Conservation (phyloP, 495 filamentous ascomycete species). For the Penicillium atrosanguineum region DNA sequence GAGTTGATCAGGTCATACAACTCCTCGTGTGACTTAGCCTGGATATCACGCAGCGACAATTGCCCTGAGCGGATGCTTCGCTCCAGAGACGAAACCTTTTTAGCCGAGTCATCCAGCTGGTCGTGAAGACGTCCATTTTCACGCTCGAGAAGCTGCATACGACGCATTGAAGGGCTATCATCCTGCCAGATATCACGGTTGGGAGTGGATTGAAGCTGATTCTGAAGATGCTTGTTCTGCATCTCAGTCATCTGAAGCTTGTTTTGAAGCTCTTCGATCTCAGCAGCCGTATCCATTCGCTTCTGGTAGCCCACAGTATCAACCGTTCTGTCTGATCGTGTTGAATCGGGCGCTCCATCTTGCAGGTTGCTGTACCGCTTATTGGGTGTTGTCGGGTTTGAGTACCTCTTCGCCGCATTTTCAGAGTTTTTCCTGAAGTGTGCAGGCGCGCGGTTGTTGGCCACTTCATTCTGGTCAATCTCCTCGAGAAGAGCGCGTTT, state of each 20-base stretch:
- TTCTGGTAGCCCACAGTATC: slow-evolving; percentile 88
- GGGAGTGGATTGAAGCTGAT: slow-evolving; percentile 68
- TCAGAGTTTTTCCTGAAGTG: slow-evolving; percentile 74
- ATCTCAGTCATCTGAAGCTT: slow-evolving; percentile 94
- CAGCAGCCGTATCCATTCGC: slow-evolving; percentile 85
- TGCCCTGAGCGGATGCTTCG: slow-evolving; percentile 85
- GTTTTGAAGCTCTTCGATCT: slow-evolving; percentile 91
- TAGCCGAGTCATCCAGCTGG: slow-evolving; percentile 89
- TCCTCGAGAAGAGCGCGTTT: slow-evolving; percentile 77
- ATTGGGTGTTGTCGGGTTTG: slow-evolving; percentile 73
- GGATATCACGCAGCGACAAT: slow-evolving; percentile 84
- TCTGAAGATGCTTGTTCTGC: slow-evolving; percentile 92
- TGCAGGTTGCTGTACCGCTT: slow-evolving; percentile 67
- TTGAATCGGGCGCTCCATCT: slow-evolving; percentile 67
- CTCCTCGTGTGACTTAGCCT: slow-evolving; percentile 92
- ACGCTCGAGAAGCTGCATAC: slow-evolving; percentile 88
- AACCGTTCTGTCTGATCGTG: slow-evolving; percentile 81
- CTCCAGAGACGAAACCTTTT: slow-evolving; percentile 89
- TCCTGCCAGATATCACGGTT: slow-evolving; percentile 63
- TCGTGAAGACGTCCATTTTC: slow-evolving; percentile 92
- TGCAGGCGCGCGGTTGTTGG: slow-evolving; percentile 72
- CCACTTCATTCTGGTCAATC: slow-evolving; percentile 78
- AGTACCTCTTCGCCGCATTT: slow-evolving; percentile 58
- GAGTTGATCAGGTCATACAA: slow-evolving; percentile 90
- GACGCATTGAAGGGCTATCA: slow-evolving; percentile 77